These are phyloP conservation scores for Alternaria gansuensis DNA, from an alignment of 2,329 filamentous ascomycete species.

Conservation along the genomic window DNA sequence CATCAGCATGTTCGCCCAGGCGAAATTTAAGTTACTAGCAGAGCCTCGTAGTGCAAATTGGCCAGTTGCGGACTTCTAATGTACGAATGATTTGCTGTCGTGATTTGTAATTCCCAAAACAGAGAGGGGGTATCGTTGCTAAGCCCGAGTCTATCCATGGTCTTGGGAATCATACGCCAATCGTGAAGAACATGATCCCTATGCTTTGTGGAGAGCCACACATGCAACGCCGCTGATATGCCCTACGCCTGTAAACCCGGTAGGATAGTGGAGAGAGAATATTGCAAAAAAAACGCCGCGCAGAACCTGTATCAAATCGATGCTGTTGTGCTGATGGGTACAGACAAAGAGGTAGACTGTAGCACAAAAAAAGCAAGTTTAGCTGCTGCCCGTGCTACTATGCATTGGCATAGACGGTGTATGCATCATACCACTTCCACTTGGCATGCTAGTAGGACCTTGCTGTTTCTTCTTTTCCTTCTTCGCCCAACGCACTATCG, in stretches of 20 bases:
- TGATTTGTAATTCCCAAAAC: conserved; percentile 3
- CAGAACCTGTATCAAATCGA: conserved; percentile 3
- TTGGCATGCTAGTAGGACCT: conserved; percentile 28
- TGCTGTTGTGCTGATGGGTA: not conserved
- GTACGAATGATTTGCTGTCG: not conserved
- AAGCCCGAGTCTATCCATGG: conserved; percentile 14
- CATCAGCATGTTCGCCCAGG: conserved; percentile 15
- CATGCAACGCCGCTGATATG: conserved; percentile 16
- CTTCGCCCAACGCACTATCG: conserved; percentile 66
- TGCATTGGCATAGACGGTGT: conserved; percentile 42
- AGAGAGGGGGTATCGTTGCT: conserved; percentile 14
- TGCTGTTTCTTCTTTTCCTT: conserved; percentile 77
- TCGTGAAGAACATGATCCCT: not conserved
- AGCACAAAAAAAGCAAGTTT: not conserved
- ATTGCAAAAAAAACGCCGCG: conserved; percentile 2
- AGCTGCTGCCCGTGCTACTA: conserved; percentile 46
- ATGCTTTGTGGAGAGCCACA: conserved; percentile 1
- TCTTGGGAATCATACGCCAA: conserved; percentile 12
- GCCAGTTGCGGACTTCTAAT: not conserved
- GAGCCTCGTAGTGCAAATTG: not conserved
- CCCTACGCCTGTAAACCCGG: conserved; percentile 7
- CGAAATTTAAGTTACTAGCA: not conserved
- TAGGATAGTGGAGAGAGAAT: not conserved
- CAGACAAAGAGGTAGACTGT: not conserved
- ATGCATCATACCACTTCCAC: conserved; percentile 26